Evolutionary conservation across 352 stramenopile genomes (phyloP).

Genomic region (Phytopythium litorale): DNA sequence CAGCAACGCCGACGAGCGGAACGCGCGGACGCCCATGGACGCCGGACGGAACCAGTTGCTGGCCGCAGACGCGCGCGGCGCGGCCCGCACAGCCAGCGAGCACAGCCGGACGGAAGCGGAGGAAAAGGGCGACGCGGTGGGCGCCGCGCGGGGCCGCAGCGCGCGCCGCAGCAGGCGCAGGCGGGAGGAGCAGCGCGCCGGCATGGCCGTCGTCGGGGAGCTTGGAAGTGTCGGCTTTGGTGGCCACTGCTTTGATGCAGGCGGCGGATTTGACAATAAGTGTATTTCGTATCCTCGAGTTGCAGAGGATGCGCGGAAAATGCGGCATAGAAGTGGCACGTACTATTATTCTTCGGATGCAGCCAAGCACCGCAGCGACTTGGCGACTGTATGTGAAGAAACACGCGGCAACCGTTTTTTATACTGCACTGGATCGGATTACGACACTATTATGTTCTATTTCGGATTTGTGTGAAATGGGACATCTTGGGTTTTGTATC

Average conservation of each 20-base stretch:
- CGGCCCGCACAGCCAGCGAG: background rate
- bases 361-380: too few relatives aligned
- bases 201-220: background rate
- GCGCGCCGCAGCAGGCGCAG: constrained; percentile 1
- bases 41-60: background rate
- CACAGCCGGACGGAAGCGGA: background rate
- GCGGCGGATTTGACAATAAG: background rate
- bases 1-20: constrained; percentile 3
- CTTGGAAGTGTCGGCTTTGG: background rate
- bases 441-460: too few relatives aligned
- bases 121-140: background rate
- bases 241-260: background rate
- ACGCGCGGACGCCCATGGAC: background rate
- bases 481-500: too few relatives aligned
- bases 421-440: too few relatives aligned
- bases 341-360: background rate
- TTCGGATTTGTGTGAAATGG: too few relatives aligned
- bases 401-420: too few relatives aligned
- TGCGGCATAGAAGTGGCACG: background rate
- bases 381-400: too few relatives aligned
- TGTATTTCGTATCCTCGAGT: background rate
- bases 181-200: constrained; percentile 2
- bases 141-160: background rate
- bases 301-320: too few relatives aligned
- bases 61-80: background rate